Evolutionary conservation across 2,329 filamentous ascomycete species (phyloP).

Genomic region (Monilinia fructigena): DNA sequence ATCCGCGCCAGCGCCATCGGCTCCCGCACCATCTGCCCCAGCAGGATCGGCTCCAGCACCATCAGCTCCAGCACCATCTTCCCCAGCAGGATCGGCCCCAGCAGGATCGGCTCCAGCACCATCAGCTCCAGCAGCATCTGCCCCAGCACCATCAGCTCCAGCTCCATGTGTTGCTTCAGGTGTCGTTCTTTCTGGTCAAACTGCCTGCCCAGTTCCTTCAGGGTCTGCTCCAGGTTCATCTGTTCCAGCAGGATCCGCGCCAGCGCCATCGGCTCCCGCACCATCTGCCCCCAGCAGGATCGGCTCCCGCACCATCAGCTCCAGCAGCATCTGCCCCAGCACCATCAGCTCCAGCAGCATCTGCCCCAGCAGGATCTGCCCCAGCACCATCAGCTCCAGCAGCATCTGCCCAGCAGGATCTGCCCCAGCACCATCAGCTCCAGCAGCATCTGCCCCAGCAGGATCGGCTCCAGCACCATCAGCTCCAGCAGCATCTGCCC

Average conservation of each 20-base stretch:
- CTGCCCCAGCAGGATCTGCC: no score
- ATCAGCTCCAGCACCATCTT: slow-evolving; percentile 10
- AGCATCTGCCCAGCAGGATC: no score
- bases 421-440: slow-evolving; percentile 13
- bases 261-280: neutral
- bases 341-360: neutral
- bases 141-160: neutral
- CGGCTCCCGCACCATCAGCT: neutral
- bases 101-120: no score
- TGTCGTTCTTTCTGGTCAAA: neutral
- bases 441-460: no score
- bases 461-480: no score
- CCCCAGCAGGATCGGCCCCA: no score
- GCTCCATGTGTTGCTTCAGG: neutral
- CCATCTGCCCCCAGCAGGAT: no score
- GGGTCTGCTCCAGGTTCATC: slow-evolving; percentile 10
- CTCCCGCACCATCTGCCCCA: neutral
- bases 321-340: no score
- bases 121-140: neutral
- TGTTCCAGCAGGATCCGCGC: no score
- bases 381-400: neutral
- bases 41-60: neutral
- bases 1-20: neutral
- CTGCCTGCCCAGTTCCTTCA: slow-evolving; percentile 9
- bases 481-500: no score